These are phyloP conservation scores for Neurospora cerealis DNA, from an alignment of 495 filamentous ascomycete genomes.

Conservation along the genomic window DNA sequence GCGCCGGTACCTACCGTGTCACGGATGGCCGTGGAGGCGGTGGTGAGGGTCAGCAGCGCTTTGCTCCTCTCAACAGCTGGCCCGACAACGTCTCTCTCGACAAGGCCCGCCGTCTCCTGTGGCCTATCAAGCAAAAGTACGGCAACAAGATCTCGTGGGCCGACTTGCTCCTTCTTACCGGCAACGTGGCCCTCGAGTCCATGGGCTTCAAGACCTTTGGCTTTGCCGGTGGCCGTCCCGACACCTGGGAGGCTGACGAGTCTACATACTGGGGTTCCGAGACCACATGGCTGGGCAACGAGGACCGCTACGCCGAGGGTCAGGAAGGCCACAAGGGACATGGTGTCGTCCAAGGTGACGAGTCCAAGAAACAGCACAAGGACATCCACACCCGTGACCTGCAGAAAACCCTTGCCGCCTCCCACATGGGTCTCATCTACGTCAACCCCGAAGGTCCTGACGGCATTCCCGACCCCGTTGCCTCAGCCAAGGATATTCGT, in stretches of 20 bases:
- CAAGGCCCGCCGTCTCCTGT: constrained; percentile 66
- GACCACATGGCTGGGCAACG: constrained; percentile 60
- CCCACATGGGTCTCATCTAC: constrained; percentile 68
- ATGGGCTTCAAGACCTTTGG: constrained; percentile 68
- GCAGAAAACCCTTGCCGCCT: constrained; percentile 52
- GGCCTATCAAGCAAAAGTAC: constrained; percentile 76
- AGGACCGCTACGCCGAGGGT: constrained; percentile 50
- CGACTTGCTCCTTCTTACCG: constrained; percentile 56
- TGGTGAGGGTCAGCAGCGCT: constrained; percentile 61
- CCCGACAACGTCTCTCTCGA: constrained; percentile 67
- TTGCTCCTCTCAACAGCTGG: constrained; percentile 72
- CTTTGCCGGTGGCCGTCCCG: constrained; percentile 57
- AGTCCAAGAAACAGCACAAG: constrained; percentile 34
- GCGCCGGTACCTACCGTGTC: constrained; percentile 63
- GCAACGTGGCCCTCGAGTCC: constrained; percentile 64
- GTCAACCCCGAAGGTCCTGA: constrained; percentile 72
- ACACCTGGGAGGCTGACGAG: constrained; percentile 64
- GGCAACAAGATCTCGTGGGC: constrained; percentile 73
- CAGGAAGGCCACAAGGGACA: constrained; percentile 28
- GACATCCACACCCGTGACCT: constrained; percentile 51
- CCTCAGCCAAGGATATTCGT: constrained; percentile 59
- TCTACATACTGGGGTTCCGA: constrained; percentile 66
- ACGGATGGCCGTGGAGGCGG: constrained; percentile 63
- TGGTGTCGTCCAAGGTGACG: constrained; percentile 38
- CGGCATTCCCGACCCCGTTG: constrained; percentile 53